Evolutionary conservation across 176 grass and related monocot species (phyloP), one percentile per base, ranked within the genome.

Genomic region (Musa itinerans): DNA sequence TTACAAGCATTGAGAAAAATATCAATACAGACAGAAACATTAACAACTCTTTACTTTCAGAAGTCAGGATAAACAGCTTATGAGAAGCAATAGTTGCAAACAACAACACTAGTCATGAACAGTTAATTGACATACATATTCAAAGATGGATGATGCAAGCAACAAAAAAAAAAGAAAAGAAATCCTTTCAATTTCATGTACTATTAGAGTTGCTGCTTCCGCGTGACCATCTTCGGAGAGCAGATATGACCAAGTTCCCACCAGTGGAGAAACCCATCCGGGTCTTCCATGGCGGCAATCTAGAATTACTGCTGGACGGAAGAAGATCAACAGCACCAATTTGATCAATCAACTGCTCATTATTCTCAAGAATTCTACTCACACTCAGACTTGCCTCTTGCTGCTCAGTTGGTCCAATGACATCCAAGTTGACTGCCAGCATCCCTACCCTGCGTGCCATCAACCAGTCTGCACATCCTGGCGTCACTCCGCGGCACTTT

Each of bases 401-500:
- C 75, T 81, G 61, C 48, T 87, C 84, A 57, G 51, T 62, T 11
- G 34, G 13, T 52, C 10, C 85, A 53, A 72, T 79, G 2, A 74
- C 81, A 68, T 99, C 95, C 66, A 94, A 81, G 79, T 85, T 94
- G 64, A 99, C 83, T 49, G 88, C 74, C 22, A 99, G 79, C 1
- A 84, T 49, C 11, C 86, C 90, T 17, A 82, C 71, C 24, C 95
- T 82, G 57, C 83, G 73, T 51, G 65, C 78, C 76, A 86, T 78
- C 48, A 99, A 86, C 56, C 83, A 84, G 53, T 99, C 90, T 10
- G 85, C 88, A 79, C 90, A 99, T 80, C 91, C 84, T 0, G 63
- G 82, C 0, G 95, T 87, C 59, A 99, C 95, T 9, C 81, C 69
- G 0, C 85, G 86, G 12, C 95, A 99, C 77, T 90, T 94, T 81